These are phyloP conservation scores for Amphirosellinia nigrospora DNA, from an alignment of 495 filamentous ascomycete species.

Conservation along the genomic window DNA sequence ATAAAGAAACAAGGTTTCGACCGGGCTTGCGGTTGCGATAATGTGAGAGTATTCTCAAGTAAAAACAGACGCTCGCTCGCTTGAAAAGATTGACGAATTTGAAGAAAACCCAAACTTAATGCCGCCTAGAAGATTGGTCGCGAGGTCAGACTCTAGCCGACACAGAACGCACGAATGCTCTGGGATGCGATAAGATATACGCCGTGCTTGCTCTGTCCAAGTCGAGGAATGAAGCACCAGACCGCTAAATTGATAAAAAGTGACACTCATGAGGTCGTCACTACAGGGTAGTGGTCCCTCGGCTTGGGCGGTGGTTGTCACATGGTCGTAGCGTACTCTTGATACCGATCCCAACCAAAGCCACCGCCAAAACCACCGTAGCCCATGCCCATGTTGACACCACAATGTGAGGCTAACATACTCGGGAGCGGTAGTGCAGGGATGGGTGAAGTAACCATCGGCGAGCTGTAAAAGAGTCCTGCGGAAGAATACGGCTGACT, in stretches of 20 bases:
- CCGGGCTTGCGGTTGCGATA: constrained; percentile 50
- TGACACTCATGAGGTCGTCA: constrained; percentile 43
- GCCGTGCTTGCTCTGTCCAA: constrained; percentile 33
- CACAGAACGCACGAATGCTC: constrained; percentile 50
- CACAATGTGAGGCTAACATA: constrained; percentile 85
- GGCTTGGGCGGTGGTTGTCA: constrained; percentile 61
- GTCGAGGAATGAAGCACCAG: constrained; percentile 28
- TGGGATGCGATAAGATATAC: constrained; percentile 37
- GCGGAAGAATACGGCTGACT: constrained; percentile 79
- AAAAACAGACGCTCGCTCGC: constrained; percentile 51
- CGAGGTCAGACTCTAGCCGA: constrained; percentile 46
- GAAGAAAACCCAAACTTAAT: constrained; percentile 30
- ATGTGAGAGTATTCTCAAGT: constrained; percentile 35
- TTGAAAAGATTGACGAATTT: constrained; percentile 34
- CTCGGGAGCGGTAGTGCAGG: constrained; percentile 86
- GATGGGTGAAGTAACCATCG: constrained; percentile 70
- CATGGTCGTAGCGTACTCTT: constrained; percentile 67
- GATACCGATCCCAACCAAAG: constrained; percentile 78
- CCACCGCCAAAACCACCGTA: constrained; percentile 76
- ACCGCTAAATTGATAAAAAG: constrained; percentile 28
- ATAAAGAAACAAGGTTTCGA: constrained; percentile 41
- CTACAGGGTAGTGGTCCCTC: constrained; percentile 45
- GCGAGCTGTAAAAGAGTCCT: constrained; percentile 65
- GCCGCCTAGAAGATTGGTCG: constrained; percentile 36
- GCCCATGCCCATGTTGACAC: constrained; percentile 71